These are phyloP conservation scores for Udeniomyces megalosporus DNA, from an alignment of 768 basidiomycete species.

Conservation along the genomic window DNA sequence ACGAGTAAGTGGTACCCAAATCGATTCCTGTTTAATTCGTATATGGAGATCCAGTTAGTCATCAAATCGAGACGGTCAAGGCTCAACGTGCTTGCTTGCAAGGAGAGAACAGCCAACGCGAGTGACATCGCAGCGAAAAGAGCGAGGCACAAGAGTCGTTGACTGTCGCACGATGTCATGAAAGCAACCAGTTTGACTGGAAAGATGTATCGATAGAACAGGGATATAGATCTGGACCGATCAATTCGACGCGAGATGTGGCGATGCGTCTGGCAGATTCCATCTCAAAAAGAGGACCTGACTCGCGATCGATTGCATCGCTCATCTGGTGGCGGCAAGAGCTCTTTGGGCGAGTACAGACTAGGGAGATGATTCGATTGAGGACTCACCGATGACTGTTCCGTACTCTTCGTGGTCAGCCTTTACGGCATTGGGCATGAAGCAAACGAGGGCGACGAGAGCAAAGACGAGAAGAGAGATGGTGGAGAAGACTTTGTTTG, in stretches of 20 bases:
- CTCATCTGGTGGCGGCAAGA: no score
- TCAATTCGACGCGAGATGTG: no score
- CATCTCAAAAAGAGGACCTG: no score
- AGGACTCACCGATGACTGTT: constrained; percentile 57
- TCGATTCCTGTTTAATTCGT: constrained; percentile 34
- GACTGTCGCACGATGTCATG: no score
- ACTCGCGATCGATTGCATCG: no score
- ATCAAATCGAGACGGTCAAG: neutral
- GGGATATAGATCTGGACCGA: no score
- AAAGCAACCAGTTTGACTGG: no score
- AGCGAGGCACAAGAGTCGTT: no score
- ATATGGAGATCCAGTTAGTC: constrained; percentile 16
- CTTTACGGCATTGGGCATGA: constrained; percentile 46
- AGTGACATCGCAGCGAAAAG: neutral
- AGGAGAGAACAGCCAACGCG: neutral
- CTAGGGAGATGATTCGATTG: no score
- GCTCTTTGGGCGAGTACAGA: no score
- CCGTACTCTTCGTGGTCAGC: constrained; percentile 70
- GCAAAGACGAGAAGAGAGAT: constrained; percentile 35
- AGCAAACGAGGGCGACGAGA: constrained; percentile 48
- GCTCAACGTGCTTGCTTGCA: constrained; percentile 42
- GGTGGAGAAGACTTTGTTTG: neutral
- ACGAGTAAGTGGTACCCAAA: constrained; percentile 90
- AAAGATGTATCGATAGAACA: no score
- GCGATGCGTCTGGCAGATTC: no score